phyloP scores from a whole-genome alignment of 1,284 basidiomycete species.

The Apiotrichum laibachii region DNA sequence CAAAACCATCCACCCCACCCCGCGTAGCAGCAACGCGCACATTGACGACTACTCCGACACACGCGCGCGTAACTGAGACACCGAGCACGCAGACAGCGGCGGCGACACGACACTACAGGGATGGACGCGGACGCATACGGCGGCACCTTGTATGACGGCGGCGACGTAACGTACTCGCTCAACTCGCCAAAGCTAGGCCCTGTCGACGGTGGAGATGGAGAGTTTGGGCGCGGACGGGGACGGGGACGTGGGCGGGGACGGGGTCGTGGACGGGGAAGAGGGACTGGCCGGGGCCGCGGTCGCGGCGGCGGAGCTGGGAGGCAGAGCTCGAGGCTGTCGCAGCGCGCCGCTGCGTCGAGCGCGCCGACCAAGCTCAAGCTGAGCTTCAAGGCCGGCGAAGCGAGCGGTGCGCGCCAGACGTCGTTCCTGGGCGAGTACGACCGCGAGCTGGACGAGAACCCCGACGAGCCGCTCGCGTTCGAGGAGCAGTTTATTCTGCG shows the following conservation, averaged over 20 bases:
- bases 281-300: conserved; percentile 18
- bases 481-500: conserved; percentile 97
- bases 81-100: no score
- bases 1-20: no score
- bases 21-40: no score
- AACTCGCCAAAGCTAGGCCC: neutral
- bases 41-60: no score
- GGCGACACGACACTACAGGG: no score
- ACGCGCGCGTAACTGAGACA: no score
- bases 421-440: conserved; percentile 85
- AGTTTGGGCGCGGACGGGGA: neutral
- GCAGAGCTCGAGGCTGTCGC: conserved; percentile 18
- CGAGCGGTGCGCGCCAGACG: conserved; percentile 50
- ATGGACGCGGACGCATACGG: neutral
- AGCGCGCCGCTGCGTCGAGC: conserved; percentile 13
- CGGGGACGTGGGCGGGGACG: conserved; percentile 11
- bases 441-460: conserved; percentile 90
- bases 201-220: neutral
- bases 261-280: conserved; percentile 22
- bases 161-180: conserved; percentile 1
- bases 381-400: conserved; percentile 36
- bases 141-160: neutral
- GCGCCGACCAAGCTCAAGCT: conserved; percentile 35
- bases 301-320: conserved; percentile 11
- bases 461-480: conserved; percentile 80